Percentiles rank a stretch among this genome's conserved stretches.
These are phyloP conservation scores for Saccharomycodes ludwigii DNA, from an alignment of 805 yeast species.

Conservation along the genomic window DNA sequence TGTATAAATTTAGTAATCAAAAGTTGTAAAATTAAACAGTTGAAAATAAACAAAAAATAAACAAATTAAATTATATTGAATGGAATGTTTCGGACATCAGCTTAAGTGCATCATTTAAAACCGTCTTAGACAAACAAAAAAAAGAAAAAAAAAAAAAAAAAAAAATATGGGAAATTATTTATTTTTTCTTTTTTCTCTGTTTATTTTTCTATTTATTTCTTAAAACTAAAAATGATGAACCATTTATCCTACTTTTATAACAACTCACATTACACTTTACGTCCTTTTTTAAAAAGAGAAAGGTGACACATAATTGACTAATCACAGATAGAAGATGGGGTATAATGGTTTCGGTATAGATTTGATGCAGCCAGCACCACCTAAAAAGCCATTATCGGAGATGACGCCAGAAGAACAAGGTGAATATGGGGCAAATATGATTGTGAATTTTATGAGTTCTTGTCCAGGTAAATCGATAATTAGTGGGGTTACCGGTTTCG, in stretches of 20 bases:
- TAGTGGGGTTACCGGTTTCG: constrained; percentile 91
- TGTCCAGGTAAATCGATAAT: constrained; percentile 91
- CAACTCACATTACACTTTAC: not conserved
- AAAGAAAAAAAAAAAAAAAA: not conserved
- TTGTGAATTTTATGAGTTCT: constrained; percentile 76
- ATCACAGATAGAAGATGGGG: constrained; percentile 17
- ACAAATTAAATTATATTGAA: too few relatives aligned
- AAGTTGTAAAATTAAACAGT: too few relatives aligned
- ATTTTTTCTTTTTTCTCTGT: not conserved
- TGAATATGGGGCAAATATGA: constrained; percentile 72
- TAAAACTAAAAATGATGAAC: not conserved
- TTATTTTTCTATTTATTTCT: too few relatives aligned
- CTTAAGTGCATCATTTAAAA: too few relatives aligned
- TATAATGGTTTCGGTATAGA: constrained; percentile 32
- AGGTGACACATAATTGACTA: not conserved
- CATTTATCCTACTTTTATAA: not conserved
- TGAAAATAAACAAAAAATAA: too few relatives aligned
- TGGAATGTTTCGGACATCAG: too few relatives aligned
- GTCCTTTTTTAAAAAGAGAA: not conserved
- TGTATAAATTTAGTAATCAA: too few relatives aligned
- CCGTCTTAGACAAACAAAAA: not conserved
- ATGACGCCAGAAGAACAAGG: constrained; percentile 92
- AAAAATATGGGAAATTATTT: not conserved
- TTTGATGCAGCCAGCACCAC: constrained; percentile 27
- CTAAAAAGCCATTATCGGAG: constrained; percentile 41